Conservation (phyloP, 1,284 basidiomycete genomes). For the Trichosporon sp. region DNA sequence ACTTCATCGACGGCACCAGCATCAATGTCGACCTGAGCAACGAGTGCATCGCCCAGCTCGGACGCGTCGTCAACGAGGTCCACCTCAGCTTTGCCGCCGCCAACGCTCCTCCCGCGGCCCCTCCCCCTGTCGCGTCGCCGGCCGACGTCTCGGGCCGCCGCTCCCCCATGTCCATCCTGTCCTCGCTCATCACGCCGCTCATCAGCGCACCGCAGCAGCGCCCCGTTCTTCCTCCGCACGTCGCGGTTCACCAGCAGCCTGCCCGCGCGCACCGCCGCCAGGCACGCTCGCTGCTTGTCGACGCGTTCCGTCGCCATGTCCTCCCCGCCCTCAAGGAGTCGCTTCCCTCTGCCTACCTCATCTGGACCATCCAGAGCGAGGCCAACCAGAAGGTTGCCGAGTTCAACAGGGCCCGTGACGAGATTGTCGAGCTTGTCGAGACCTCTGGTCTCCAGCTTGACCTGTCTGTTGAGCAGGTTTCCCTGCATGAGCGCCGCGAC, state of each 20-base stretch:
- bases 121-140: conserved; percentile 35
- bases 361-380: conserved; percentile 51
- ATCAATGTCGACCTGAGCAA: conserved; percentile 44
- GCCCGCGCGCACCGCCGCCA: conserved; percentile 66
- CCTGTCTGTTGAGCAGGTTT: conserved; percentile 13
- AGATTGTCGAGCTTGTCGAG: conserved; percentile 41
- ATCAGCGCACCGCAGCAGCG: conserved; percentile 32
- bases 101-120: conserved; percentile 32
- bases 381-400: conserved; percentile 39
- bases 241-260: conserved; percentile 41
- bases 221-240: conserved; percentile 28
- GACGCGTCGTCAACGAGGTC: conserved; percentile 54
- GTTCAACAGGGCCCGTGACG: conserved; percentile 41
- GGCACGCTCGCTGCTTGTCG: conserved; percentile 73
- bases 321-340: conserved; percentile 59
- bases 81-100: conserved; percentile 52
- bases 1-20: conserved; percentile 51
- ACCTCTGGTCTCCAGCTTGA: conserved; percentile 37
- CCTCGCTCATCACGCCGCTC: conserved; percentile 53
- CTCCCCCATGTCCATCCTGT: conserved; percentile 49
- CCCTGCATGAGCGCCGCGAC: conserved; percentile 8
- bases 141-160: conserved; percentile 36
- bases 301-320: conserved; percentile 71
- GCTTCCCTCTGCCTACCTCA: conserved; percentile 51
- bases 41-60: conserved; percentile 40